These are phyloP conservation scores for Aspergillus sparsus DNA, from an alignment of 495 filamentous ascomycete genomes.

Conservation along the genomic window DNA sequence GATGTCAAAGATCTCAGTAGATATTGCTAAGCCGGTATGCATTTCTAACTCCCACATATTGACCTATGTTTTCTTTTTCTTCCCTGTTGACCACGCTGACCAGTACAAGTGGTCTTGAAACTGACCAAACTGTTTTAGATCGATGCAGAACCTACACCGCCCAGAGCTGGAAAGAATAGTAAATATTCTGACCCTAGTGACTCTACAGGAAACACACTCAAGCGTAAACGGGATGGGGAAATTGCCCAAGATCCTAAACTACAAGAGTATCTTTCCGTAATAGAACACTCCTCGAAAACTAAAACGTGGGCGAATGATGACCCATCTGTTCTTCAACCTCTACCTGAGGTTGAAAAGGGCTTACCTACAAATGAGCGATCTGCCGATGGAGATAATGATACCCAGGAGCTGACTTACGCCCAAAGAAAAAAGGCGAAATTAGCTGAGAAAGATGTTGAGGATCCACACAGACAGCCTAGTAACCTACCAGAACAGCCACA, in stretches of 20 bases:
- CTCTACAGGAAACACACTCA: slow-evolving; percentile 38
- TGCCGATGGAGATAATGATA: slow-evolving; percentile 26
- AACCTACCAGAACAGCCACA: slow-evolving; percentile 11
- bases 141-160: slow-evolving; percentile 39
- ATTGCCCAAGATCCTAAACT: slow-evolving; percentile 68
- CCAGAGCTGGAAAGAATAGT: slow-evolving; percentile 32
- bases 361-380: slow-evolving; percentile 27
- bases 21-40: slow-evolving; percentile 83
- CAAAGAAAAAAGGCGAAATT: slow-evolving; percentile 46
- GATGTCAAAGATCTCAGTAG: slow-evolving; percentile 93
- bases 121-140: slow-evolving; percentile 47
- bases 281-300: slow-evolving; percentile 68
- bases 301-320: slow-evolving; percentile 67
- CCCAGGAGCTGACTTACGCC: slow-evolving; percentile 43
- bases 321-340: slow-evolving; percentile 38
- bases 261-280: slow-evolving; percentile 81
- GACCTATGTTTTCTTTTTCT: slow-evolving; percentile 10
- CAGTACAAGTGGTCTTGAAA: slow-evolving; percentile 48
- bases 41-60: slow-evolving; percentile 8
- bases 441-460: slow-evolving; percentile 10
- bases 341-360: slow-evolving; percentile 14
- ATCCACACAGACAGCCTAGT: slow-evolving; percentile 3
- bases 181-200: slow-evolving; percentile 21
- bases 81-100: slow-evolving; percentile 45
- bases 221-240: slow-evolving; percentile 58